Evolutionary conservation across 768 basidiomycete species (phyloP).

Genomic region (Lanmaoa pseudosensibilis): DNA sequence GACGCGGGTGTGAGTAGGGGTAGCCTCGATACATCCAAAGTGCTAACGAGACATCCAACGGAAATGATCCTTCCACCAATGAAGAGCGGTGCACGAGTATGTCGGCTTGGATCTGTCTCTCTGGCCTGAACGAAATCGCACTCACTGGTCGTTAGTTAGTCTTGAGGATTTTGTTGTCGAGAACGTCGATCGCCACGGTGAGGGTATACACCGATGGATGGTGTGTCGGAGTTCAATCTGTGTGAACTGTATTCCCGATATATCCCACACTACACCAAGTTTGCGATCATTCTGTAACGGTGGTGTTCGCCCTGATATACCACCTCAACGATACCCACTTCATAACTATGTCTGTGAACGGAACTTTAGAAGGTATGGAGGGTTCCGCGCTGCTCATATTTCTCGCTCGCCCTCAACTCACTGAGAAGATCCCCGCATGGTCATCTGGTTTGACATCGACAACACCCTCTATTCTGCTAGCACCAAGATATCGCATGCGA

Average conservation of each 20-base stretch:
- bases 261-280: neutral
- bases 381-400: neutral
- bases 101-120: neutral
- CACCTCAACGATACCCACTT: constrained; percentile 24
- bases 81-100: neutral
- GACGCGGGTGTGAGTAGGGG: constrained; percentile 20
- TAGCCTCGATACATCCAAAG: constrained; percentile 36
- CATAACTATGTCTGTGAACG: constrained; percentile 23
- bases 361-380: constrained; percentile 26
- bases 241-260: constrained; percentile 27
- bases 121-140: constrained; percentile 24
- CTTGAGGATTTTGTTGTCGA: constrained; percentile 43
- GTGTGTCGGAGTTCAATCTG: constrained; percentile 25
- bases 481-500: constrained; percentile 70
- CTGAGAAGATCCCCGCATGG: constrained; percentile 51
- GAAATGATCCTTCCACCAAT: constrained; percentile 10
- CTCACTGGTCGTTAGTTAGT: constrained; percentile 43
- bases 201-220: constrained; percentile 12
- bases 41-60: constrained; percentile 35
- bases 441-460: constrained; percentile 86
- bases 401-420: neutral
- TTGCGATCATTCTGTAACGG: neutral
- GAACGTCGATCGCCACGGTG: constrained; percentile 27
- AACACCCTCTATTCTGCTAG: constrained; percentile 84
- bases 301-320: neutral